Conservation (phyloP, 1,284 basidiomycete genomes). For the Sanguinoderma infundibulare region DNA sequence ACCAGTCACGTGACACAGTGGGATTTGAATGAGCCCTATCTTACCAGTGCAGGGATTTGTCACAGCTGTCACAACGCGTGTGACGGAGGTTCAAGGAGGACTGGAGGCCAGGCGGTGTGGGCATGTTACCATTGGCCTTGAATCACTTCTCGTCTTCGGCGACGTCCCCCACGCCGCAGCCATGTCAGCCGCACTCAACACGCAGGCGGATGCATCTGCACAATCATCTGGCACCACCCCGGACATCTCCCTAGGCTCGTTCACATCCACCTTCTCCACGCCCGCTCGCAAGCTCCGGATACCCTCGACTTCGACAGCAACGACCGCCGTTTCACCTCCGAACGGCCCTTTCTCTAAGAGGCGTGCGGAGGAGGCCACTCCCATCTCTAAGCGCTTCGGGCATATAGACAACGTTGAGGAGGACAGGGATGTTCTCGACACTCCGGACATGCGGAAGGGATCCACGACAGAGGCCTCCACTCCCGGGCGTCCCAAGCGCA, state of each 20-base stretch:
- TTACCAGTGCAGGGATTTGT: too few relatives aligned
- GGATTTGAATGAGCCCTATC: too few relatives aligned
- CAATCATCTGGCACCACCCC: constrained; percentile 53
- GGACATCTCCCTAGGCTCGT: constrained; percentile 67
- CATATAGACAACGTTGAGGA: constrained; percentile 36
- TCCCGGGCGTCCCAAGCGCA: constrained; percentile 47
- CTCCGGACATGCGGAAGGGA: constrained; percentile 51
- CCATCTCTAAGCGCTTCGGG: constrained; percentile 34
- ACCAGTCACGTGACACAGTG: too few relatives aligned
- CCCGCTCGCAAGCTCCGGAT: constrained; percentile 54
- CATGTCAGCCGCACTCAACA: constrained; percentile 41
- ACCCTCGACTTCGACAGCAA: constrained; percentile 55
- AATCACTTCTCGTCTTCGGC: constrained; percentile 11
- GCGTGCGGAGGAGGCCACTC: constrained; percentile 37
- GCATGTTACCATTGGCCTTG: too few relatives aligned
- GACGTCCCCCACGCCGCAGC: constrained; percentile 5
- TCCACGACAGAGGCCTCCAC: constrained; percentile 49
- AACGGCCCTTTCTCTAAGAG: constrained; percentile 28
- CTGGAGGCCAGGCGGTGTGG: too few relatives aligned
- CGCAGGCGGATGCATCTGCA: constrained; percentile 40
- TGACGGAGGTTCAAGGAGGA: too few relatives aligned
- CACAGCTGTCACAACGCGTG: too few relatives aligned
- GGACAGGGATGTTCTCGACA: constrained; percentile 54
- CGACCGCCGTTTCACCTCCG: constrained; percentile 51
- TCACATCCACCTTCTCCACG: constrained; percentile 59